A percentile compares a stretch with the other conserved stretches of the same genome.
Evolutionary conservation across 148 eudicot species (phyloP).

Genomic region (Fallopia convolvulus): DNA sequence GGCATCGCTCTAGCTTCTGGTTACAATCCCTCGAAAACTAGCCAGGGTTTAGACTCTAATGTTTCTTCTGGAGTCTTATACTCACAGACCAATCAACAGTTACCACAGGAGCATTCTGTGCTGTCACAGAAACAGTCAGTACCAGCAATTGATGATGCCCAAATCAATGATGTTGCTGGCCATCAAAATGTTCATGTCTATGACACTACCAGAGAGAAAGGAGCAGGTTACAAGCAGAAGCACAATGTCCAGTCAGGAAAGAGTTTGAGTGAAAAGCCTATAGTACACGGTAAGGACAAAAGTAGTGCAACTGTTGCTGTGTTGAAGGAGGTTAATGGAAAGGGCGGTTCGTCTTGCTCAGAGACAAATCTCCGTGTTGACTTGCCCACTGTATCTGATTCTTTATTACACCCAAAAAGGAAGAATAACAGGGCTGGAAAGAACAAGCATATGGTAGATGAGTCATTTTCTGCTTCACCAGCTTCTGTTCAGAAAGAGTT

Average conservation of each 20-base stretch:
- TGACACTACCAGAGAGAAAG: slow-evolving; percentile 41
- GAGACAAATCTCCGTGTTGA: slow-evolving; percentile 17
- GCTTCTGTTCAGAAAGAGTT: slow-evolving; percentile 28
- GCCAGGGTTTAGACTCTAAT: background rate
- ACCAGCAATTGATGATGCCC: slow-evolving; percentile 18
- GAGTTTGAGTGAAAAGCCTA: slow-evolving; percentile 26
- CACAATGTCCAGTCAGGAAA: slow-evolving; percentile 31
- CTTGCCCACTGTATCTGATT: slow-evolving; percentile 22
- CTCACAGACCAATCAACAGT: background rate
- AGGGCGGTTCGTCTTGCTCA: slow-evolving; percentile 17
- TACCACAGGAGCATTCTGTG: background rate
- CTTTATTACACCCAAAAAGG: slow-evolving; percentile 44
- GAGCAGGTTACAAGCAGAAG: slow-evolving; percentile 44
- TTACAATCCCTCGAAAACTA: background rate
- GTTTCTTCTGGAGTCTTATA: background rate
- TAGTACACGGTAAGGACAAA: slow-evolving; percentile 13
- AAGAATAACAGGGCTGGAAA: slow-evolving; percentile 42
- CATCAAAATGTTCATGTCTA: slow-evolving; percentile 16
- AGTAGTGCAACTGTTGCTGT: slow-evolving; percentile 10
- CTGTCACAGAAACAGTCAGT: slow-evolving; percentile 17
- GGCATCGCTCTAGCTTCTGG: background rate
- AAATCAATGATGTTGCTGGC: slow-evolving; percentile 21
- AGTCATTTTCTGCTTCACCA: background rate
- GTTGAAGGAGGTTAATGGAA: slow-evolving; percentile 20
- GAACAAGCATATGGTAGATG: slow-evolving; percentile 53